Conservation (phyloP, 352 stramenopile genomes). For the Saprolegnia diclina region DNA sequence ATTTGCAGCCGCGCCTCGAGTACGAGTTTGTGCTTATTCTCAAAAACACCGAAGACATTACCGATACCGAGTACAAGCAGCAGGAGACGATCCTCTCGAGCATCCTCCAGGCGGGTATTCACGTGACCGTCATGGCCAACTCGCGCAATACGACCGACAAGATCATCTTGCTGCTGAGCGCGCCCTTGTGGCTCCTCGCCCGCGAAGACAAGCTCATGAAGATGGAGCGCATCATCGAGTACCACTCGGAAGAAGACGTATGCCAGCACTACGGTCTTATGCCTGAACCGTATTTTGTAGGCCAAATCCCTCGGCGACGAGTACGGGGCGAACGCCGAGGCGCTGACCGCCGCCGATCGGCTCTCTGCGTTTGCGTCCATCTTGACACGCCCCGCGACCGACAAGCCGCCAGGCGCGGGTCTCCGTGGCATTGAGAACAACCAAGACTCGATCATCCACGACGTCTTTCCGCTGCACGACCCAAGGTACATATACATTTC, state of each 20-base stretch:
- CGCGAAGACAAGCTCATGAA: constrained; percentile 58
- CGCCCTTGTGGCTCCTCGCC: constrained; percentile 48
- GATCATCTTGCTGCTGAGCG: constrained; percentile 50
- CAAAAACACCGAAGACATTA: constrained; percentile 34
- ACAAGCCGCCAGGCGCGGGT: constrained; percentile 47
- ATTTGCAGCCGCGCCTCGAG: constrained; percentile 51
- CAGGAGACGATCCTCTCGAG: constrained; percentile 41
- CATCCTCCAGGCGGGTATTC: constrained; percentile 41
- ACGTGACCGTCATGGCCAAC: constrained; percentile 52
- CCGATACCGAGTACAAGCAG: constrained; percentile 30
- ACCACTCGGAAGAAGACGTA: constrained; percentile 50
- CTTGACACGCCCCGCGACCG: constrained; percentile 37
- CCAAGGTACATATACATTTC: constrained; percentile 29
- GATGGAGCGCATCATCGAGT: constrained; percentile 56
- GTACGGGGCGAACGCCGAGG: constrained; percentile 51
- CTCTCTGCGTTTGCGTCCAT: constrained; percentile 51
- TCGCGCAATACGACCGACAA: constrained; percentile 40
- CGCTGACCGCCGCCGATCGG: constrained; percentile 44
- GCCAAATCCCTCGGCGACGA: constrained; percentile 43
- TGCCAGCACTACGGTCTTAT: neutral
- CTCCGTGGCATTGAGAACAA: constrained; percentile 48
- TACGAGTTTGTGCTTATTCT: constrained; percentile 53
- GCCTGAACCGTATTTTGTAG: constrained; percentile 6
- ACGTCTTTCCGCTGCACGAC: constrained; percentile 58
- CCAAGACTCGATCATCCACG: constrained; percentile 42